phyloP scores from a whole-genome alignment of 176 grass and related monocot genomes.

The barley (Hordeum vulgare) region DNA sequence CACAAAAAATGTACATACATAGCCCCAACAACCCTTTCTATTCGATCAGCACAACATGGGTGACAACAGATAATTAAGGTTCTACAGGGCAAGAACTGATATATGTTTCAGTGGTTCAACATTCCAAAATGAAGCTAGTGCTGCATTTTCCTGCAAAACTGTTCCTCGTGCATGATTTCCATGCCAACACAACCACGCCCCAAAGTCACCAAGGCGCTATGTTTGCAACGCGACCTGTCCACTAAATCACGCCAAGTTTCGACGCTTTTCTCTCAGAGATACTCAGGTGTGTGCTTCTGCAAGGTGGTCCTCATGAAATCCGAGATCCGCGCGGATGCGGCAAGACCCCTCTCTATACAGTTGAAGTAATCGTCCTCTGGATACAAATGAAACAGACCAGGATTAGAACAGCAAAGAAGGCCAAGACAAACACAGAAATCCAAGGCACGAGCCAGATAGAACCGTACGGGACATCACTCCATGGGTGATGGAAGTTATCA shows the following conservation, averaged over 20 bases:
- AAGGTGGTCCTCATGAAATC: slow-evolving; percentile 74
- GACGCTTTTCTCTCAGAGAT: background rate
- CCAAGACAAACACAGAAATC: background rate
- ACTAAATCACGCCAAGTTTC: background rate
- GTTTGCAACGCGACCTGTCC: background rate
- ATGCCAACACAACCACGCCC: background rate
- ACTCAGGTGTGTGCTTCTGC: slow-evolving; percentile 36
- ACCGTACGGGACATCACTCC: slow-evolving; percentile 67
- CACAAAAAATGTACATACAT: too few species aligned
- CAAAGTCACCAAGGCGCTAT: background rate
- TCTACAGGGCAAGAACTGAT: background rate
- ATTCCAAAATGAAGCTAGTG: background rate
- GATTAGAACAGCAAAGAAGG: background rate
- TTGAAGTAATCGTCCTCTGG: slow-evolving; percentile 56
- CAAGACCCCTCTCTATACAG: slow-evolving; percentile 62
- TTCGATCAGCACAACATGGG: too few species aligned
- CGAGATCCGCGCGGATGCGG: slow-evolving; percentile 62
- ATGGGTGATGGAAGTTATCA: slow-evolving; percentile 60
- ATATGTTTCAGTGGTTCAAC: background rate
- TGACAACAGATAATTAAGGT: background rate
- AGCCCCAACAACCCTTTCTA: too few species aligned
- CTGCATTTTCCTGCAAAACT: background rate
- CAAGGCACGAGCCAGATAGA: background rate
- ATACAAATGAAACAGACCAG: background rate
- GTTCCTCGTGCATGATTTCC: background rate